Base-by-base conservation (phyloP, 1,284 basidiomycete genomes). In the Naganishia sp. region DNA sequence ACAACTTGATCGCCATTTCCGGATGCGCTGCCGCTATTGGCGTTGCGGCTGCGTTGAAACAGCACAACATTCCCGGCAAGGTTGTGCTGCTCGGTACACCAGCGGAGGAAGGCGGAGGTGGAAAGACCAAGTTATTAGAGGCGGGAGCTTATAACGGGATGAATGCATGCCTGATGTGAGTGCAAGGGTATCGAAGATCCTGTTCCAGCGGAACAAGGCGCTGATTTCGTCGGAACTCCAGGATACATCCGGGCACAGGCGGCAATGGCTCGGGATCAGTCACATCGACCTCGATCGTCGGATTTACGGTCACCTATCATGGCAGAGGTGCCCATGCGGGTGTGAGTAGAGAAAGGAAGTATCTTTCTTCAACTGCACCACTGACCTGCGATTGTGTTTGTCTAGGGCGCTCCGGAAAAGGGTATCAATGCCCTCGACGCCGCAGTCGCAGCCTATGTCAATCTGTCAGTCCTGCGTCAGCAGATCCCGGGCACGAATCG, bases 51-150 rank as follows among this genome's bases (percentile, higher is more conserved):
- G 75, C 75, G 1, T 69, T 80, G 21, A 72, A 75, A 56, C 71
- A 85, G 65, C 84, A 87, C 71, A 78, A 86, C 71, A 81, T 90
- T 43, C 75, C 87, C 2, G 92, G 90, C 2, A 88, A 83, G 64
- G 81, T 94, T 13, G 79, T 92, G 53, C 82, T 94, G 42, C 82
- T 94, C 6, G 91, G 92, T 39, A 94, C 92, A 7, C 90, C 90
- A 68, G 90, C 88, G 28, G 90, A 93, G 78, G 91, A 92, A 78
- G 81, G 80, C 11, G 88, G 87, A 4, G 87, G 85, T 23, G 90
- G 91, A n/a, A 93, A 93, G 79, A 82, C 87, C 54, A 82, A 83
- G 42, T 79, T 93, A 25, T 81, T 92, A n/a, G 83, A 90, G 25
- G 1, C 6, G 36, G 59, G 53, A 44, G 60, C 60, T 1, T 72